Percentiles rank a stretch among this genome's conserved stretches.
Evolutionary conservation across 2,329 filamentous ascomycete genomes (phyloP).

Genomic region (Phialophora macrospora): DNA sequence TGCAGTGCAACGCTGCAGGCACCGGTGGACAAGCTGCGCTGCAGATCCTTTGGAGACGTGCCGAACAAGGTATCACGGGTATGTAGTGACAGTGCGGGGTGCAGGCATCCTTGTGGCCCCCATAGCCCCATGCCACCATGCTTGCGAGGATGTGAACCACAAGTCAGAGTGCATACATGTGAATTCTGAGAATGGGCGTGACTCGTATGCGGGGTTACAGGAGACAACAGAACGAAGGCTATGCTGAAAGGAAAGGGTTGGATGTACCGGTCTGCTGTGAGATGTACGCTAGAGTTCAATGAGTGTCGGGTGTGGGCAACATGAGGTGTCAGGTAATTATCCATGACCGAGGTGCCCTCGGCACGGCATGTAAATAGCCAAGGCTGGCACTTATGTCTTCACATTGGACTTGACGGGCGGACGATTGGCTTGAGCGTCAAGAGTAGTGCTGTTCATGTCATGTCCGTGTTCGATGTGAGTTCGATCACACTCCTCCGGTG

Average conservation of each 20-base stretch:
- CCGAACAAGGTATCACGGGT: constrained; percentile 1
- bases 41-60: constrained; percentile 8
- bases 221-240: neutral
- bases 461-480: neutral
- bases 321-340: neutral
- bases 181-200: neutral
- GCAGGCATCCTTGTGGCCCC: neutral
- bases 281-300: neutral
- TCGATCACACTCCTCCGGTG: constrained; percentile 39
- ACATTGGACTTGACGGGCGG: neutral
- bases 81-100: constrained; percentile 5
- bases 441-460: neutral
- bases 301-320: neutral
- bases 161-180: neutral
- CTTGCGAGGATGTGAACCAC: neutral
- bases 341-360: constrained; percentile 2
- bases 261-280: neutral
- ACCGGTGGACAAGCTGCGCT: neutral
- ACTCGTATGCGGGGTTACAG: neutral
- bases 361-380: neutral
- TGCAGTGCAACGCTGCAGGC: neutral
- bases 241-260: too few species aligned
- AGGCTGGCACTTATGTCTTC: neutral
- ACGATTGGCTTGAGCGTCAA: neutral
- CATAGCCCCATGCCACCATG: too few species aligned